A percentile compares a stretch with the other conserved stretches of the same genome.
Conservation (phyloP, 768 basidiomycete genomes). For the Tulasnella sp. region DNA sequence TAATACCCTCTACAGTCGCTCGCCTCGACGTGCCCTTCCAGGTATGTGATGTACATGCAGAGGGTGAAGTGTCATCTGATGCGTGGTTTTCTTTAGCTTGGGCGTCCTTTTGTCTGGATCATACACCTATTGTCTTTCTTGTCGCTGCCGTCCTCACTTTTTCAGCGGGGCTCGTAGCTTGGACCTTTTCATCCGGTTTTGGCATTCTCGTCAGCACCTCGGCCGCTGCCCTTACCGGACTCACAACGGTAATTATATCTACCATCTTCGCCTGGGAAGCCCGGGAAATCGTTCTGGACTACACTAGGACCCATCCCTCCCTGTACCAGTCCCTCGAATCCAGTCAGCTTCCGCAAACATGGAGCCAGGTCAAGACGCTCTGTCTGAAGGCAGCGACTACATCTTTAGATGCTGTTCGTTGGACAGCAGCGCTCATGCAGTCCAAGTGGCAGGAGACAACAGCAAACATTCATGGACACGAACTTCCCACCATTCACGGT, state of each 20-base stretch:
- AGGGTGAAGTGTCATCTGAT: background rate
- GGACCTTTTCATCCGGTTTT: constrained; percentile 2
- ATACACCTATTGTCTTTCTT: constrained; percentile 12
- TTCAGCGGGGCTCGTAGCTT: constrained; percentile 12
- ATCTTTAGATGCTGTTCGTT: too few species aligned
- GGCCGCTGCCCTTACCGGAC: background rate
- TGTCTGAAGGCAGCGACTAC: too few species aligned
- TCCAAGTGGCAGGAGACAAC: too few species aligned
- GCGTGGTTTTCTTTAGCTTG: background rate
- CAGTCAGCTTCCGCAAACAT: background rate
- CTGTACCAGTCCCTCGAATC: background rate
- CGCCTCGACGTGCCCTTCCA: constrained; percentile 10
- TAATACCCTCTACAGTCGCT: constrained; percentile 1
- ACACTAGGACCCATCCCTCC: background rate
- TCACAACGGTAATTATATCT: background rate
- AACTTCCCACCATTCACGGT: too few species aligned
- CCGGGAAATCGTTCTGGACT: background rate
- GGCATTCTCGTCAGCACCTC: background rate
- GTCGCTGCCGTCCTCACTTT: constrained; percentile 14
- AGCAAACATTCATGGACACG: too few species aligned
- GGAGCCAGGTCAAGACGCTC: background rate
- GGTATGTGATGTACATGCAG: background rate
- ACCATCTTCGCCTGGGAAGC: background rate
- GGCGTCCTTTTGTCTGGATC: constrained; percentile 12
- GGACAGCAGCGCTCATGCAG: too few species aligned